These are phyloP conservation scores for Coemansia sp. DNA, from an alignment of 192 early-diverging fungal genomes.

Conservation along the genomic window DNA sequence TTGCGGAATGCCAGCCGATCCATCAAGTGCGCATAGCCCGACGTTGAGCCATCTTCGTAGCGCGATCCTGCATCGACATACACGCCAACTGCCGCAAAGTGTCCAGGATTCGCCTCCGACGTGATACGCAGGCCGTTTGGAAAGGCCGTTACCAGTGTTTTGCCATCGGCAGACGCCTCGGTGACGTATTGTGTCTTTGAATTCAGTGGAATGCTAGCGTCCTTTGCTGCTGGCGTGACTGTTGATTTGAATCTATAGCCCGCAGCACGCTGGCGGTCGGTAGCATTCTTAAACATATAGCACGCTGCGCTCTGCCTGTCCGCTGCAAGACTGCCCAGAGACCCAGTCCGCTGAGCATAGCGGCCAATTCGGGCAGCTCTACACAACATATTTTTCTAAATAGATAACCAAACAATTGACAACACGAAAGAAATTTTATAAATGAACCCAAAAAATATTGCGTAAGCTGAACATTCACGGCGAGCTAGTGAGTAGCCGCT, in stretches of 20 bases:
- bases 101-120: conserved; percentile 76
- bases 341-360: neutral
- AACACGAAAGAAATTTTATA: neutral
- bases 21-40: conserved; percentile 81
- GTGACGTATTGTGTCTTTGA: conserved; percentile 5
- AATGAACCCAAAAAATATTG: neutral
- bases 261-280: neutral
- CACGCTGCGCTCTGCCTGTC: neutral
- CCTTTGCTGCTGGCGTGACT: neutral
- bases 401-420: neutral
- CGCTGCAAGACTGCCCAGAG: neutral
- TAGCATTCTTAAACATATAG: conserved; percentile 14
- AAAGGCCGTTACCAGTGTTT: conserved; percentile 70
- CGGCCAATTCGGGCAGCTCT: conserved; percentile 4
- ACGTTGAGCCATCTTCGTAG: conserved; percentile 69
- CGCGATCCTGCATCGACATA: conserved; percentile 90
- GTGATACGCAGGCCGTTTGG: conserved; percentile 88
- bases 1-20: conserved; percentile 94
- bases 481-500: conserved; percentile 58
- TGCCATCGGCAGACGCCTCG: conserved; percentile 32
- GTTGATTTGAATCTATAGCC: conserved; percentile 22
- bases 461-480: neutral
- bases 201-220: conserved; percentile 14
- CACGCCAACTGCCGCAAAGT: conserved; percentile 88
- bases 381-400: neutral